Base-by-base conservation (phyloP, 805 yeast genomes). In the Candida mattraensis region DNA sequence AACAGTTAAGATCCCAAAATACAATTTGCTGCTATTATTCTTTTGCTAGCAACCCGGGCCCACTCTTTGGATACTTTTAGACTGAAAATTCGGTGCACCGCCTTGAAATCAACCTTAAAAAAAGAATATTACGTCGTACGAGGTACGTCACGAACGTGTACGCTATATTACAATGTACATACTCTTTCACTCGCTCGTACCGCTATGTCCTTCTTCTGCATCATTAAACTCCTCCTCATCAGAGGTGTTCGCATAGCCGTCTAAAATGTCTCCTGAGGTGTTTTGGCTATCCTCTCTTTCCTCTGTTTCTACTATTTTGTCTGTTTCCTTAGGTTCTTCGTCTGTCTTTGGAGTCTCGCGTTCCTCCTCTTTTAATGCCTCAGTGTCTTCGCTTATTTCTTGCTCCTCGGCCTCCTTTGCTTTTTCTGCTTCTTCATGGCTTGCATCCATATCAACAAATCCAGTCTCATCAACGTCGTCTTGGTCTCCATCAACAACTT, bases 141-240 rank as follows among this genome's bases (percentile, higher is more conserved):
- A n/a, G n/a, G n/a, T n/a, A n/a, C n/a, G n/a, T n/a, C n/a, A n/a
- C n/a, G n/a, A n/a, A n/a, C n/a, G n/a, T n/a, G n/a, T n/a, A n/a
- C n/a, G n/a, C n/a, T n/a, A n/a, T n/a, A n/a, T n/a, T n/a, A n/a
- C n/a, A n/a, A n/a, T n/a, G n/a, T n/a, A n/a, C n/a, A n/a, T n/a
- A n/a, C n/a, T n/a, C n/a, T n/a, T n/a, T n/a, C n/a, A n/a, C n/a
- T n/a, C n/a, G n/a, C n/a, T n/a, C n/a, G n/a, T n/a, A n/a, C n/a
- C n/a, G n/a, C n/a, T n/a, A 15, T 33, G 42, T 4, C 29, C 44
- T n/a, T 51, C 59, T 16, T 38, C 32, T 10, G 58, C 59, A 37
- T 54, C 59, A 35, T 50, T 47, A 25, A 51, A 54, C 27, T 44
- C 50, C 10, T 46, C 50, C 11, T 39, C 50, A 16, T 50, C 55